Evolutionary conservation across 2,329 filamentous ascomycete species (phyloP), one percentile per base, ranked within the genome.

Genomic region (Pezicula rhizophila): DNA sequence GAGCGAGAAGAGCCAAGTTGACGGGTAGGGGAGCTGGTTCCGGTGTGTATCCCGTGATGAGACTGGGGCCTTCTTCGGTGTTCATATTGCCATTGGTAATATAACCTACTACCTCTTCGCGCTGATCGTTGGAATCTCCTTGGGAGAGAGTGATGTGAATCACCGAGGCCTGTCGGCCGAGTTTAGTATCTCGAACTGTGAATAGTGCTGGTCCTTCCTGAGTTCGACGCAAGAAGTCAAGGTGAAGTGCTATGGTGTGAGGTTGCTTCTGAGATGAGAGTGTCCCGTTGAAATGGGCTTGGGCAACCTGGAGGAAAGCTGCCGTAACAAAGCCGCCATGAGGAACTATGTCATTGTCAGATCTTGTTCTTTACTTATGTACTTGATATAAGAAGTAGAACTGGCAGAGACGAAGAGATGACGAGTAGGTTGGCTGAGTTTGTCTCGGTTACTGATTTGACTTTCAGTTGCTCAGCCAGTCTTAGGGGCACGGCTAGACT

Each of bases 241-340:
- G 70, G 59, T 87, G 82, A 17, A 85, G 69, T 10, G 79, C 75
- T 47, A 86, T 77, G 5, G 81, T 80, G 49, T 84, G 75, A 2
- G 82, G 79, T 63, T 81, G 78, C 50, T 79, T 75, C 45, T 77
- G 77, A 45, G 75, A 70, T 51, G 72, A 67, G 17, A 84, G 75
- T 5, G 80, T 77, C 6, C 73, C 77, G 23, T 55, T 65, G 68
- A 84, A 84, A 64, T 87, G 83, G 2, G 69, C 72, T 8, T 69
- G 66, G 20, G 79, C 79, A 15, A 82, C 78, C 47, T 74, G 72
- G 52, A 85, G 73, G 52, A 89, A 74, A 43, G 77, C 72, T 0
- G 80, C 74, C 8, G 83, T 82, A 14, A 86, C 78, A 58, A 84
- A 85, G 50, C 85, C 85, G 46, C 85, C 85, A 64, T 89, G 82